Percentiles rank a stretch among this genome's conserved stretches.
Conservation (phyloP, 306 rosid genomes). For the Castanea mollissima region DNA sequence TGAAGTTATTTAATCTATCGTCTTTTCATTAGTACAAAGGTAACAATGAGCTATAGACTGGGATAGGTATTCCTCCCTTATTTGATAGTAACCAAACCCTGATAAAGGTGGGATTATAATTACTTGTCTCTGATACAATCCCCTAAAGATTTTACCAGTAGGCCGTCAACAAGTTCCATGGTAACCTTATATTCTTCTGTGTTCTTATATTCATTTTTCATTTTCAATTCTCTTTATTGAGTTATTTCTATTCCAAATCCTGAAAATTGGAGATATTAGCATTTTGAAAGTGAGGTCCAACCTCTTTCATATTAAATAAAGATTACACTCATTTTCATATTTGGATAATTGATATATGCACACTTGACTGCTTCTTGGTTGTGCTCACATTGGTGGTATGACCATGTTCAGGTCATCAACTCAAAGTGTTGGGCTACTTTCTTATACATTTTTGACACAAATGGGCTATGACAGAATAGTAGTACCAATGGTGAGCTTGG, state of each 20-base stretch:
- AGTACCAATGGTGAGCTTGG: constrained; percentile 50
- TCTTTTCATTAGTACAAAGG: too few relatives aligned
- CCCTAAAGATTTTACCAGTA: too few relatives aligned
- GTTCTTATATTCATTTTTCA: background rate
- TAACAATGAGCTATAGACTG: too few relatives aligned
- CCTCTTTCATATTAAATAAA: background rate
- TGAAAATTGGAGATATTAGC: background rate
- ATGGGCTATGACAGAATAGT: constrained; percentile 48
- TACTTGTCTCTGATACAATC: too few relatives aligned
- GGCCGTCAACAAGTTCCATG: too few relatives aligned
- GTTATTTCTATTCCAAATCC: background rate
- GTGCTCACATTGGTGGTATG: background rate
- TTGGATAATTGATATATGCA: background rate
- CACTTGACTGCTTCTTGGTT: background rate
- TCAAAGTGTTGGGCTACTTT: constrained; percentile 58
- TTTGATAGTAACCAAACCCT: too few relatives aligned
- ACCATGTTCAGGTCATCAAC: constrained; percentile 38
- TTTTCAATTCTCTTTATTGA: too few relatives aligned
- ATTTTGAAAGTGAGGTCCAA: background rate
- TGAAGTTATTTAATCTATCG: too few relatives aligned
- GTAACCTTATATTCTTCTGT: background rate
- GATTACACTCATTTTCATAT: background rate
- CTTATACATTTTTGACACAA: constrained; percentile 48
- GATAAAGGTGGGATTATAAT: too few relatives aligned
- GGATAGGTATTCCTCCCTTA: too few relatives aligned